Percentiles rank a stretch among this genome's conserved stretches.
phyloP scores from a whole-genome alignment of 148 eudicot species.

The Persicaria tinctoria region DNA sequence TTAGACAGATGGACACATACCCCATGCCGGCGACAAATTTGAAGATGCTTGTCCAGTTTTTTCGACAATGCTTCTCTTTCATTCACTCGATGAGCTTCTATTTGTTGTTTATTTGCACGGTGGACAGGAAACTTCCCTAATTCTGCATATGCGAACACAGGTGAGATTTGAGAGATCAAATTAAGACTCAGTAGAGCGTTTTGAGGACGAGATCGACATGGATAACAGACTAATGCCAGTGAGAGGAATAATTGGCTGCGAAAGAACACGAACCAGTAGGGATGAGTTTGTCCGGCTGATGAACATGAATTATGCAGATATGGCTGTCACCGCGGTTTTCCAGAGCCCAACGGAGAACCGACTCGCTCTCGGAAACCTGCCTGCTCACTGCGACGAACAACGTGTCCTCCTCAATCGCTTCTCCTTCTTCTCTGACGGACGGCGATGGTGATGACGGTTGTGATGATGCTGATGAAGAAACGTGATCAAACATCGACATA shows the following conservation, averaged over 20 bases:
- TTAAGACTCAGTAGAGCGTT: not conserved
- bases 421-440: not conserved
- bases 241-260: not conserved
- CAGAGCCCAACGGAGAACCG: constrained; percentile 40
- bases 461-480: not conserved
- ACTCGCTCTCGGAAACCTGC: constrained; percentile 32
- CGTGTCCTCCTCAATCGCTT: constrained; percentile 3
- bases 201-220: not conserved
- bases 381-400: constrained; percentile 43
- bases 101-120: not conserved
- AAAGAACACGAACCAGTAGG: constrained; percentile 31
- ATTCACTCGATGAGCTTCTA: not conserved
- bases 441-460: not conserved
- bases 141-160: not conserved
- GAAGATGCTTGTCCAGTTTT: not conserved
- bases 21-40: not conserved
- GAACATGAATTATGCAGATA: constrained; percentile 51
- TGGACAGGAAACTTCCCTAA: not conserved
- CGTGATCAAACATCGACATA: not conserved
- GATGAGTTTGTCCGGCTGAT: constrained; percentile 38
- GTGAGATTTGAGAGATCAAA: too few species aligned
- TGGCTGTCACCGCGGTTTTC: constrained; percentile 24
- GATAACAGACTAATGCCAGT: not conserved
- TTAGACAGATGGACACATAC: not conserved
- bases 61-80: not conserved